Percentiles rank a stretch among this genome's conserved stretches.
Evolutionary conservation across 2,329 filamentous ascomycete genomes (phyloP).

Genomic region (Penicillium sp.): DNA sequence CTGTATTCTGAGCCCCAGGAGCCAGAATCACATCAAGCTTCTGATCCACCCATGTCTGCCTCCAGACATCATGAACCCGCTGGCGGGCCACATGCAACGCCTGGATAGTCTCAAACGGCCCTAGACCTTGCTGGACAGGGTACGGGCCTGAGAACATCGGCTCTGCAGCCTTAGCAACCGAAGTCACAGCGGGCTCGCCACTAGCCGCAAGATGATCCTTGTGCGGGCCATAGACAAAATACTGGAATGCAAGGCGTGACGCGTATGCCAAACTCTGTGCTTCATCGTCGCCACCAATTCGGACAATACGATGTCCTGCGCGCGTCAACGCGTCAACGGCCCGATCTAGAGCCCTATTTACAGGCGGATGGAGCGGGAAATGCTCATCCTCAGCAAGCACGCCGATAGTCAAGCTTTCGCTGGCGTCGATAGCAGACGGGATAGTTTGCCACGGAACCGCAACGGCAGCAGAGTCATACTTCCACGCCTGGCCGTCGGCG

Average conservation of each 20-base stretch:
- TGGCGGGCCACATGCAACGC: conserved; percentile 42
- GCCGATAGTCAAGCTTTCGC: conserved; percentile 45
- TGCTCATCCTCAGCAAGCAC: conserved; percentile 48
- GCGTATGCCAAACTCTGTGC: conserved; percentile 25
- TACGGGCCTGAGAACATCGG: conserved; percentile 31
- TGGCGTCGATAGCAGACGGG: background rate
- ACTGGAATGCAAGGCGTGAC: conserved; percentile 40
- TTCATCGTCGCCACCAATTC: conserved; percentile 33
- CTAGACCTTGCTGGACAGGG: conserved; percentile 21
- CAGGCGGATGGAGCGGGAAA: conserved; percentile 52
- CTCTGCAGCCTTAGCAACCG: conserved; percentile 30
- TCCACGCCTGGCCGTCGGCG: conserved; percentile 41
- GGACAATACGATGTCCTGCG: conserved; percentile 48
- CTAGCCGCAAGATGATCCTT: conserved; percentile 34
- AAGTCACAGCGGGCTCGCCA: conserved; percentile 47
- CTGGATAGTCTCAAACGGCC: conserved; percentile 41
- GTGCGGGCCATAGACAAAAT: conserved; percentile 33
- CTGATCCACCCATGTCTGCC: conserved; percentile 42
- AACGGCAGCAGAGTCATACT: conserved; percentile 43
- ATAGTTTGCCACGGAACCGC: conserved; percentile 48
- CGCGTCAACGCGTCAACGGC: conserved; percentile 40
- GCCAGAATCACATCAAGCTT: conserved; percentile 52
- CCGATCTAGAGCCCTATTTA: conserved; percentile 45
- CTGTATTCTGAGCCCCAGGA: conserved; percentile 50
- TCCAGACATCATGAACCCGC: conserved; percentile 41